Conservation (phyloP, 164 flowering plant species). For the Nymphaea thermarum region DNA sequence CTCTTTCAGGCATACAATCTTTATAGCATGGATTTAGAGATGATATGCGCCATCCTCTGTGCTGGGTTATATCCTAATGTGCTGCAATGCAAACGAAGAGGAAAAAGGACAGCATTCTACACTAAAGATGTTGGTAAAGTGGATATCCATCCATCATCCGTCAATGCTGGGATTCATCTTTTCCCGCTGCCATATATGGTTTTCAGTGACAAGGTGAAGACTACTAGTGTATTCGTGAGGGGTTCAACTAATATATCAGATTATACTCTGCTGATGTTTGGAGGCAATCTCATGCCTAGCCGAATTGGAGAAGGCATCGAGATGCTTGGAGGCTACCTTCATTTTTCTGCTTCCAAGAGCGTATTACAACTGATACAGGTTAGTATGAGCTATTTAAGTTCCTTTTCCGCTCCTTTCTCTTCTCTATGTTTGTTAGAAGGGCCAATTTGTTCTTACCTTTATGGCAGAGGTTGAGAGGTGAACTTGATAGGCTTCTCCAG, state of each 20-base stretch:
- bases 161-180: constrained; percentile 73
- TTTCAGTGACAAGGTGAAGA: constrained; percentile 92
- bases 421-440: background rate
- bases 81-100: constrained; percentile 91
- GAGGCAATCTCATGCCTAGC: constrained; percentile 73
- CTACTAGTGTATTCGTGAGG: constrained; percentile 57
- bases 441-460: background rate
- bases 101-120: constrained; percentile 84
- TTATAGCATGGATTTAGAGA: constrained; percentile 80
- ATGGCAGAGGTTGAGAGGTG: constrained; percentile 71
- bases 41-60: constrained; percentile 90
- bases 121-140: constrained; percentile 95
- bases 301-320: constrained; percentile 79
- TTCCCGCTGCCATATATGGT: constrained; percentile 93
- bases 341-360: constrained; percentile 86
- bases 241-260: constrained; percentile 96
- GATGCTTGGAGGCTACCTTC: constrained; percentile 97
- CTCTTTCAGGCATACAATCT: constrained; percentile 64
- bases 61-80: constrained; percentile 98
- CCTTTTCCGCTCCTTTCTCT: background rate
- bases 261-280: constrained; percentile 87
- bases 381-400: background rate
- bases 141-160: constrained; percentile 92
- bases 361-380: constrained; percentile 75
- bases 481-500: constrained; percentile 71